Percentiles rank a stretch among this genome's conserved stretches.
phyloP scores from a whole-genome alignment of 2,329 filamentous ascomycete genomes.

The Nakataea oryzae region DNA sequence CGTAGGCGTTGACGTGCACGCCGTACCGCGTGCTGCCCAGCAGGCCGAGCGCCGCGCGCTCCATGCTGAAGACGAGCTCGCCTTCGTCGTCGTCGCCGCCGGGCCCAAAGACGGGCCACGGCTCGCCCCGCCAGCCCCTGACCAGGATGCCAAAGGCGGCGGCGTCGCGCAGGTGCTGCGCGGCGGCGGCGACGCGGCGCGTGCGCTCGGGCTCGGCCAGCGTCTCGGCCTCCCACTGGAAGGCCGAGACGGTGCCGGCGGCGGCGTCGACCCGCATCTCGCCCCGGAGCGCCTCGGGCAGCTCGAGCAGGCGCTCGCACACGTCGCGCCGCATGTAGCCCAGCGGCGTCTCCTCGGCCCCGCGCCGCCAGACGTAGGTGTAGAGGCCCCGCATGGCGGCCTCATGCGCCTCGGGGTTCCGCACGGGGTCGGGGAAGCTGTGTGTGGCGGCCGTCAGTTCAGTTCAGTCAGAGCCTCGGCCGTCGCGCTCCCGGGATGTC shows the following conservation, averaged over 20 bases:
- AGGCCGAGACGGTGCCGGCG: constrained; percentile 53
- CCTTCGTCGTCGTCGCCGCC: constrained; percentile 34
- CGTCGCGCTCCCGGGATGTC: background rate
- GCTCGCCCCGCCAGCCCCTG: constrained; percentile 68
- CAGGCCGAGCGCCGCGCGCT: constrained; percentile 63
- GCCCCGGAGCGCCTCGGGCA: constrained; percentile 40
- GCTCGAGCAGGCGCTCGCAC: constrained; percentile 33
- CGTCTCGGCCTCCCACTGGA: constrained; percentile 30
- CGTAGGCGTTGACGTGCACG: constrained; percentile 70
- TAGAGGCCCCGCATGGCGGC: constrained; percentile 51
- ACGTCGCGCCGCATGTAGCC: constrained; percentile 48
- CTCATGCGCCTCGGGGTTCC: constrained; percentile 44
- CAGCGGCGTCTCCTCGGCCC: constrained; percentile 44
- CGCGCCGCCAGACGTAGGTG: constrained; percentile 54
- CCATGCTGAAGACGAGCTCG: constrained; percentile 61
- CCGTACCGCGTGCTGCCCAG: constrained; percentile 72
- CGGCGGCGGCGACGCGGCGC: constrained; percentile 41
- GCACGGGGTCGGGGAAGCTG: constrained; percentile 69
- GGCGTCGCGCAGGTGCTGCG: constrained; percentile 58
- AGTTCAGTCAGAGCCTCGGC: background rate
- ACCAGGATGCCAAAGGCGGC: constrained; percentile 60
- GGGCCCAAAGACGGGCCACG: constrained; percentile 66
- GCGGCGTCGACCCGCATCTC: constrained; percentile 49
- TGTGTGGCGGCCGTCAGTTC: background rate
- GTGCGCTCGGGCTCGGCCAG: constrained; percentile 54